Evolutionary conservation across 345 rosid genomes (phyloP).

Genomic region (Euphorbia lathyris): DNA sequence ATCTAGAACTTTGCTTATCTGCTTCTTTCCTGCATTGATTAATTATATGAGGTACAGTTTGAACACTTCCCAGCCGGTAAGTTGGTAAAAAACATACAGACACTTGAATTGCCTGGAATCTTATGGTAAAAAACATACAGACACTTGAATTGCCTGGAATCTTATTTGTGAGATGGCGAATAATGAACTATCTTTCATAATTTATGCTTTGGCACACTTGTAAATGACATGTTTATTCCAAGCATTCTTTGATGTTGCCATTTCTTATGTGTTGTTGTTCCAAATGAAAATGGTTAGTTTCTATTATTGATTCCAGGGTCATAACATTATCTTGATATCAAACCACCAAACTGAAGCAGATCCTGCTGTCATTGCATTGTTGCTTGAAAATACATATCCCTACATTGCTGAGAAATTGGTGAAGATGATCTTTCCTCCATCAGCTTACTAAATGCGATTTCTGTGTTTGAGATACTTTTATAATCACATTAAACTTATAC

Average conservation of each 20-base stretch:
- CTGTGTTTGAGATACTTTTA: constrained; percentile 9
- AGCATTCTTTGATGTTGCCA: neutral
- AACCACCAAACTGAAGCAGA: constrained; percentile 99
- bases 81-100: neutral
- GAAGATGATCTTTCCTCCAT: constrained; percentile 23
- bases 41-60: neutral
- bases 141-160: neutral
- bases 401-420: constrained; percentile 73
- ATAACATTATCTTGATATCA: constrained; percentile 80
- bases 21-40: neutral
- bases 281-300: constrained; percentile 13
- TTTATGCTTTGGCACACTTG: neutral
- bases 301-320: constrained; percentile 60
- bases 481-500: constrained; percentile 21
- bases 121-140: neutral
- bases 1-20: neutral
- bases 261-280: neutral
- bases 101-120: neutral
- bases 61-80: no score
- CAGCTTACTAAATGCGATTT: constrained; percentile 15
- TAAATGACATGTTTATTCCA: neutral
- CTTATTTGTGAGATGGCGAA: neutral
- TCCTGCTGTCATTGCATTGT: constrained; percentile 78
- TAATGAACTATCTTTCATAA: neutral
- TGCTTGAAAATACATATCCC: constrained; percentile 73